Evolutionary conservation across 129 eudicot genomes (phyloP).

Genomic region (Kitagawia praeruptora): DNA sequence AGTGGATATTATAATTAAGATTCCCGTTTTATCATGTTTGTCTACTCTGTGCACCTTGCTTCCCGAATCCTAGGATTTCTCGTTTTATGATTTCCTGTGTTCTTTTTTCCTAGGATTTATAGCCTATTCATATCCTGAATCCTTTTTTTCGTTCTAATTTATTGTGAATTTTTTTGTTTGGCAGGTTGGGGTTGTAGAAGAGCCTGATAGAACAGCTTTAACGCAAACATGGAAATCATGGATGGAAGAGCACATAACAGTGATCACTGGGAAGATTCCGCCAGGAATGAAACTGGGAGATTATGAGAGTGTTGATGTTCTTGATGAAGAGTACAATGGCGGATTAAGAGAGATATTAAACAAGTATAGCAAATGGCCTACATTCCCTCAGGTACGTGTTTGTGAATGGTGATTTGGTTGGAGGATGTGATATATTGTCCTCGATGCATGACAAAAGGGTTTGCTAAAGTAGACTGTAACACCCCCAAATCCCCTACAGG

Average conservation of each 20-base stretch:
- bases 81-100: too few relatives aligned
- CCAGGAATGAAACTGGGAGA: constrained; percentile 92
- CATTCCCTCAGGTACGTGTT: constrained; percentile 93
- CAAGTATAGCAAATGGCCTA: constrained; percentile 95
- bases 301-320: constrained; percentile 85
- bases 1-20: too few relatives aligned
- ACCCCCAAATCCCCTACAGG: too few relatives aligned
- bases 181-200: constrained; percentile 81
- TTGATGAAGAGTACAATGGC: constrained; percentile 77
- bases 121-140: not conserved
- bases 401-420: constrained; percentile 80
- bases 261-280: constrained; percentile 79
- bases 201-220: constrained; percentile 68
- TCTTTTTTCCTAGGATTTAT: too few relatives aligned
- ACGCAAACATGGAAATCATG: constrained; percentile 97
- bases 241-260: constrained; percentile 89
- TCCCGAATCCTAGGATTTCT: too few relatives aligned
- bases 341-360: constrained; percentile 89
- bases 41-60: too few relatives aligned
- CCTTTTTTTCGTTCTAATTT: constrained; percentile 5
- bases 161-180: not conserved
- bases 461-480: too few relatives aligned
- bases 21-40: too few relatives aligned
- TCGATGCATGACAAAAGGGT: constrained; percentile 86
- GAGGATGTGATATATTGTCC: constrained; percentile 94